Conservation (phyloP, 768 basidiomycete species). For the Tricholoma sp. region DNA sequence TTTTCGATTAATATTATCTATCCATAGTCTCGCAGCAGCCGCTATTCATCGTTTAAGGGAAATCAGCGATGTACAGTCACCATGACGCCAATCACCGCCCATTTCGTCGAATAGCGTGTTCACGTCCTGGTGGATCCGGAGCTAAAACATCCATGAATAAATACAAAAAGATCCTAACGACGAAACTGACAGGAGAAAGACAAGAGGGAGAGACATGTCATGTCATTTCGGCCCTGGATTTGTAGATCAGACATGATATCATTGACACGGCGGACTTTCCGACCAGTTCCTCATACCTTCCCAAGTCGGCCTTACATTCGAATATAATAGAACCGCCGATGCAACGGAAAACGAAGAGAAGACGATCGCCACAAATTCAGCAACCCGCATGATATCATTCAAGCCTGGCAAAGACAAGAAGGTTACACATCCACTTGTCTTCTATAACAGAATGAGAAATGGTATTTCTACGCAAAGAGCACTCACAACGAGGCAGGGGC, state of each 20-base stretch:
- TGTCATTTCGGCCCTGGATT: constrained; percentile 50
- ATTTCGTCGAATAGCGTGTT: constrained; percentile 47
- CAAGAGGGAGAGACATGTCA: constrained; percentile 69
- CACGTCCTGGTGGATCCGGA: constrained; percentile 30
- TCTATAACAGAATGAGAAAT: constrained; percentile 14
- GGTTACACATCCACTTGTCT: constrained; percentile 82
- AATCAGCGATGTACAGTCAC: too few relatives aligned
- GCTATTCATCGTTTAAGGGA: too few relatives aligned
- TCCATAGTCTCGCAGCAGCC: too few relatives aligned
- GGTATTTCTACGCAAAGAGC: constrained; percentile 2
- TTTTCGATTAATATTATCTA: too few relatives aligned
- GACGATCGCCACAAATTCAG: constrained; percentile 62
- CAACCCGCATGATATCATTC: constrained; percentile 55
- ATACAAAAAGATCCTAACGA: constrained; percentile 60
- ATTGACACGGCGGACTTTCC: too few relatives aligned
- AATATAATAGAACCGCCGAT: constrained; percentile 65
- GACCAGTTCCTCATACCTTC: too few relatives aligned
- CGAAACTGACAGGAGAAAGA: constrained; percentile 65
- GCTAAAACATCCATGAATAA: constrained; percentile 49
- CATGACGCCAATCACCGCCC: constrained; percentile 52
- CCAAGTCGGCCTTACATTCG: constrained; percentile 62
- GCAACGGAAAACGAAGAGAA: constrained; percentile 68
- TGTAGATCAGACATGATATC: not conserved
- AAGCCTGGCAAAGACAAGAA: constrained; percentile 75
- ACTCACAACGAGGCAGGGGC: constrained; percentile 60